Evolutionary conservation across 2,329 filamentous ascomycete species (phyloP).

Genomic region (Clonostachys solani): DNA sequence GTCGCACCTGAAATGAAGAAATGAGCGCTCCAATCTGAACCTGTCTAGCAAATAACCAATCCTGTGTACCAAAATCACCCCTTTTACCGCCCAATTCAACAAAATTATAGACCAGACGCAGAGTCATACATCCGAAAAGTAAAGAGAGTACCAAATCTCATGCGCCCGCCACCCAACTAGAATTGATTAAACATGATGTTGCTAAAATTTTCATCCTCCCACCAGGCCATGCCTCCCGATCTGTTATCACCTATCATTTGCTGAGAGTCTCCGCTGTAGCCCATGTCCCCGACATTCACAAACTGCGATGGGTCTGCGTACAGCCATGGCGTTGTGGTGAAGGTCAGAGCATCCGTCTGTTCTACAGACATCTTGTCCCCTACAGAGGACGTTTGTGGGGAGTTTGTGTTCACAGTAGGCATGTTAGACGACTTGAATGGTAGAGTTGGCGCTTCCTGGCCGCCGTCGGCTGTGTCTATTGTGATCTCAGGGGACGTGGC

Average conservation of each 20-base stretch:
- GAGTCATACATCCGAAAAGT: too few species aligned
- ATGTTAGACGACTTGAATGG: slow-evolving; percentile 21
- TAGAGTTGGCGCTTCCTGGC: slow-evolving; percentile 39
- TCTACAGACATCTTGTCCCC: slow-evolving; percentile 21
- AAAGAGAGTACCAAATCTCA: too few species aligned
- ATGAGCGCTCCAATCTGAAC: too few species aligned
- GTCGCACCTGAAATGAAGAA: too few species aligned
- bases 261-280: slow-evolving; percentile 2
- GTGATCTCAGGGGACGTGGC: slow-evolving; percentile 45
- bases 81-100: too few species aligned
- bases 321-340: slow-evolving; percentile 36
- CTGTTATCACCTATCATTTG: background rate
- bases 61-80: too few species aligned
- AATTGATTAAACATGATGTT: slow-evolving; percentile 32
- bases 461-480: slow-evolving; percentile 46
- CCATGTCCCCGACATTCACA: slow-evolving; percentile 27
- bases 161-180: slow-evolving; percentile 8
- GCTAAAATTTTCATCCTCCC: slow-evolving; percentile 31
- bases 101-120: too few species aligned
- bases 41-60: too few species aligned
- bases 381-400: slow-evolving; percentile 8
- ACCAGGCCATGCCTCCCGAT: slow-evolving; percentile 24
- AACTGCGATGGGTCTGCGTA: slow-evolving; percentile 35
- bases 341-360: slow-evolving; percentile 26
- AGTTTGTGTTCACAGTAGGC: slow-evolving; percentile 8